A percentile compares a stretch with the other conserved stretches of the same genome.
phyloP scores from a whole-genome alignment of 768 basidiomycete genomes.

The Floccularia luteovirens region DNA sequence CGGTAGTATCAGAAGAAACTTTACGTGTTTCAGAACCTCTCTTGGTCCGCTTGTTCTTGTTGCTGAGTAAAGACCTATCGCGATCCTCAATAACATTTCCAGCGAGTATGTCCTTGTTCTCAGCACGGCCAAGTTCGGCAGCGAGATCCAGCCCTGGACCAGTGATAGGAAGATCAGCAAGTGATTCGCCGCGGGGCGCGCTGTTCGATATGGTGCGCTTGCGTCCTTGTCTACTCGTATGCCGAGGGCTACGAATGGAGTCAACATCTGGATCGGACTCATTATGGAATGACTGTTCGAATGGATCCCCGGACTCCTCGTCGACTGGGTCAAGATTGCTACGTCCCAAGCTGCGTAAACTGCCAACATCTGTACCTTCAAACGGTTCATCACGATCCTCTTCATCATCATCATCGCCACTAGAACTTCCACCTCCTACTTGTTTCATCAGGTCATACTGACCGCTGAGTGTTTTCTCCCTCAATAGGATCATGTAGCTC shows the following conservation, averaged over 20 bases:
- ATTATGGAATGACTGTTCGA: conserved; percentile 23
- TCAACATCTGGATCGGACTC: conserved; percentile 21
- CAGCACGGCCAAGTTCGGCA: conserved; percentile 85
- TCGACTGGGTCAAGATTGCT: conserved; percentile 60
- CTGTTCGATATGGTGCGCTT: conserved; percentile 47
- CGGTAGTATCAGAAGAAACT: conserved; percentile 25
- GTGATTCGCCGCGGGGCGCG: conserved; percentile 66
- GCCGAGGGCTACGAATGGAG: conserved; percentile 31
- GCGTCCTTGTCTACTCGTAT: conserved; percentile 35
- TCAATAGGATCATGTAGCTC: conserved; percentile 88
- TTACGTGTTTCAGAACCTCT: conserved; percentile 34
- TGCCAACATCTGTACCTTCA: conserved; percentile 42
- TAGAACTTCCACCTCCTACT: conserved; percentile 40
- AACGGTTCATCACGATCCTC: conserved; percentile 31
- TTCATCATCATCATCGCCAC: conserved; percentile 30
- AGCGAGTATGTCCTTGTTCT: conserved; percentile 76
- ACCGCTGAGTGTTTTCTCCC: conserved; percentile 87
- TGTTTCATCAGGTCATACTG: conserved; percentile 74
- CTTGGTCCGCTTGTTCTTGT: conserved; percentile 42
- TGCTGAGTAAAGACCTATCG: conserved; percentile 34
- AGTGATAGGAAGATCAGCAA: conserved; percentile 80
- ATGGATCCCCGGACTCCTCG: conserved; percentile 42
- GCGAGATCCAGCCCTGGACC: conserved; percentile 88
- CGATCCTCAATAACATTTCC: conserved; percentile 44
- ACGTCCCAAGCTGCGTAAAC: conserved; percentile 47